phyloP scores from a whole-genome alignment of 2,329 filamentous ascomycete genomes.

The Fusarium napiforme region DNA sequence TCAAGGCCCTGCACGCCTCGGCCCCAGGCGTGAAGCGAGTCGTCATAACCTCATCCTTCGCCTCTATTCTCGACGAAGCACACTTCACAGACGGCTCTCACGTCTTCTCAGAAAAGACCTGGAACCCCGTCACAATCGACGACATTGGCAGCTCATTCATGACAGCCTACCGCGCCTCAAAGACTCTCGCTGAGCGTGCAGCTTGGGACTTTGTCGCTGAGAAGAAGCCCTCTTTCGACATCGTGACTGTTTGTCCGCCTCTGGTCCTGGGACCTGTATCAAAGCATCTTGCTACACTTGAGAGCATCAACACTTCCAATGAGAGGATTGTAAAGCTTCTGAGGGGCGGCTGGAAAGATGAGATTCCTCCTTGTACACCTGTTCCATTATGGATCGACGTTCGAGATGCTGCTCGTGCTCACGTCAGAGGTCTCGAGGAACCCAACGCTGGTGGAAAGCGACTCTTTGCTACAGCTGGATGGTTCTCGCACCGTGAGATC shows the following conservation, averaged over 20 bases:
- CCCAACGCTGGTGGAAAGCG: constrained; percentile 61
- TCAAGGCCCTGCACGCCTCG: constrained; percentile 72
- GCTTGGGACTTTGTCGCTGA: constrained; percentile 63
- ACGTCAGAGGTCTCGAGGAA: constrained; percentile 63
- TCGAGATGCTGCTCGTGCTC: constrained; percentile 64
- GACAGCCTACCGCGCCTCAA: constrained; percentile 65
- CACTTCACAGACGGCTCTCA: constrained; percentile 52
- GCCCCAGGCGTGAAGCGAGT: constrained; percentile 74
- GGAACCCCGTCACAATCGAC: constrained; percentile 64
- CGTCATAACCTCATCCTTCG: constrained; percentile 69
- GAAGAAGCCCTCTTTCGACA: constrained; percentile 59
- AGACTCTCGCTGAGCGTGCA: constrained; percentile 64
- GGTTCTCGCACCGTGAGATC: constrained; percentile 59
- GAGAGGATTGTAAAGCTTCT: constrained; percentile 62
- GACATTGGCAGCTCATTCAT: constrained; percentile 54
- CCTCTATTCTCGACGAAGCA: constrained; percentile 58
- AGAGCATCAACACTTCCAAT: constrained; percentile 65
- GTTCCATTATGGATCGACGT: constrained; percentile 66
- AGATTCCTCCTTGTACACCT: constrained; percentile 55
- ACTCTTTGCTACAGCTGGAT: constrained; percentile 61
- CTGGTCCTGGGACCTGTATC: constrained; percentile 65
- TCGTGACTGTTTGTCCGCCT: constrained; percentile 66
- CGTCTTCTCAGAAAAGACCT: constrained; percentile 60
- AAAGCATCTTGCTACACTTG: constrained; percentile 58
- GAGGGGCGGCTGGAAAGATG: constrained; percentile 60